Conservation (phyloP, 306 rosid genomes). For the Styphnolobium japonicum region DNA sequence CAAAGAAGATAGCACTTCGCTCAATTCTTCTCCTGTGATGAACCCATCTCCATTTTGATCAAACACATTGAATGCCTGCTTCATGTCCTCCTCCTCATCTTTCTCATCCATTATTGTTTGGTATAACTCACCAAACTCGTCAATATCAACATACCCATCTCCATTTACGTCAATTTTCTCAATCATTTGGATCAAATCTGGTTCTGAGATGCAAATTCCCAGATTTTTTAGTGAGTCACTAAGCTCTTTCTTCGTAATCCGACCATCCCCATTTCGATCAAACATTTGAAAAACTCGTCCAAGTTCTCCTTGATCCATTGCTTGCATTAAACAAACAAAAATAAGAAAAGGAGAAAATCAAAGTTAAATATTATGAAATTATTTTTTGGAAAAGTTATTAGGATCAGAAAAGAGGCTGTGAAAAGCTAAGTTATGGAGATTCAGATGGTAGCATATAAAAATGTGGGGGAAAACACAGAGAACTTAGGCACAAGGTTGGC, state of each 20-base stretch:
- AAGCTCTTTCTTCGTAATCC: constrained; percentile 37
- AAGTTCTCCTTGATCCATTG: constrained; percentile 41
- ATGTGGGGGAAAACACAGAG: background rate
- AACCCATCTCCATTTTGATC: constrained; percentile 53
- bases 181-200: constrained; percentile 39
- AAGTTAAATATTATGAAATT: background rate
- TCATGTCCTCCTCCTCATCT: constrained; percentile 48
- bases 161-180: constrained; percentile 45
- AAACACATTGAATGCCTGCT: constrained; percentile 46
- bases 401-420: background rate
- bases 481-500: background rate
- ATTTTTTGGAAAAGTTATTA: background rate
- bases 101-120: constrained; percentile 37
- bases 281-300: constrained; percentile 46
- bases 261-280: constrained; percentile 44
- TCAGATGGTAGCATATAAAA: background rate
- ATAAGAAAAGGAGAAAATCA: background rate
- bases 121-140: constrained; percentile 42
- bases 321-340: background rate
- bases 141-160: constrained; percentile 42
- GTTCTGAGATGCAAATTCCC: constrained; percentile 33
- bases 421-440: background rate
- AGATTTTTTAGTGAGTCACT: constrained; percentile 32
- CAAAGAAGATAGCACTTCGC: constrained; percentile 36
- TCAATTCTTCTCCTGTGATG: constrained; percentile 42